phyloP scores from a whole-genome alignment of 768 basidiomycete species.

The Dioszegia hungarica region DNA sequence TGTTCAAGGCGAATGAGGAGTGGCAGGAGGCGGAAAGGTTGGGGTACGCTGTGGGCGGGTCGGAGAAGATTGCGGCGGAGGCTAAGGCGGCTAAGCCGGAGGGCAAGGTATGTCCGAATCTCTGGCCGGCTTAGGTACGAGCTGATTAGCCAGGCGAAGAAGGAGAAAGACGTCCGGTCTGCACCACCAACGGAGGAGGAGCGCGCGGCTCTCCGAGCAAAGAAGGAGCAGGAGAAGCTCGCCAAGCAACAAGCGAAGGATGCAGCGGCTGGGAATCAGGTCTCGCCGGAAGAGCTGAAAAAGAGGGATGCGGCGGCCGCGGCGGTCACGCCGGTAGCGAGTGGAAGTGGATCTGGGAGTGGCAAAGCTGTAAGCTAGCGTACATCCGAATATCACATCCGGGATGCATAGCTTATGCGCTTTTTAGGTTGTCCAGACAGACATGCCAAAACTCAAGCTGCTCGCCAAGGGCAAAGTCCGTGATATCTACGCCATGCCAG shows the following conservation, averaged over 20 bases:
- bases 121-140: neutral
- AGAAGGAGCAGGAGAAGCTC: constrained; percentile 43
- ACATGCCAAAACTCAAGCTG: constrained; percentile 56
- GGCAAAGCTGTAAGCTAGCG: constrained; percentile 3
- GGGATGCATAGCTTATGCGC: constrained; percentile 2
- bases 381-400: neutral
- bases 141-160: constrained; percentile 9
- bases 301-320: constrained; percentile 10
- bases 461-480: constrained; percentile 91
- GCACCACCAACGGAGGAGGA: constrained; percentile 42
- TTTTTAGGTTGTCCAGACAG: constrained; percentile 20
- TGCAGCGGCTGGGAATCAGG: constrained; percentile 4
- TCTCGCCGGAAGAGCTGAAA: constrained; percentile 13
- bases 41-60: constrained; percentile 69
- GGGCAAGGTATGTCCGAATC: constrained; percentile 18
- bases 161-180: constrained; percentile 22
- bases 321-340: constrained; percentile 17
- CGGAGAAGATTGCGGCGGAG: constrained; percentile 16
- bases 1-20: constrained; percentile 70
- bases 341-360: constrained; percentile 13
- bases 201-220: constrained; percentile 30
- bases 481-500: constrained; percentile 72
- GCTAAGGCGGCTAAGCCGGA: constrained; percentile 29
- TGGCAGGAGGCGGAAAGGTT: constrained; percentile 71
- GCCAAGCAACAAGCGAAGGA: constrained; percentile 37